A percentile compares a stretch with the other conserved stretches of the same genome.
phyloP scores from a whole-genome alignment of 768 basidiomycete genomes.

The Kondoa malvinella region DNA sequence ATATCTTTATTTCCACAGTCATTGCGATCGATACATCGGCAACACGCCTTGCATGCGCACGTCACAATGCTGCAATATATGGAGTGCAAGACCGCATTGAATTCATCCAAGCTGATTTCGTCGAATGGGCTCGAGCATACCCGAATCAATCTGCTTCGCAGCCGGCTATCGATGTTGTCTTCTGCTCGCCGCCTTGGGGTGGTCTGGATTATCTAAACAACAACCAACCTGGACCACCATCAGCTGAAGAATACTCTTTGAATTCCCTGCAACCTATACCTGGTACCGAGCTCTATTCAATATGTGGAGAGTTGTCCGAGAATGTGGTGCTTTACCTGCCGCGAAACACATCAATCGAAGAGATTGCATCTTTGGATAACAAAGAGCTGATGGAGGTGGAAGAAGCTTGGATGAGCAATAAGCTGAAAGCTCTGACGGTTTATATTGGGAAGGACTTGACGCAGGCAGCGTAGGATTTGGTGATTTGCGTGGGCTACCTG shows the following conservation, averaged over 20 bases:
- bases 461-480: no score
- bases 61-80: constrained; percentile 83
- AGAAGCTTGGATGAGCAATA: constrained; percentile 88
- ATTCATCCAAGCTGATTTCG: constrained; percentile 73
- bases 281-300: constrained; percentile 61
- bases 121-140: constrained; percentile 54
- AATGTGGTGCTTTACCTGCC: constrained; percentile 86
- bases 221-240: constrained; percentile 7
- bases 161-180: constrained; percentile 24
- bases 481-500: no score
- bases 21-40: constrained; percentile 83
- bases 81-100: constrained; percentile 91
- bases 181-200: constrained; percentile 27
- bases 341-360: constrained; percentile 54
- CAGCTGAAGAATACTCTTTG: constrained; percentile 12
- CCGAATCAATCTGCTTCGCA: constrained; percentile 15
- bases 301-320: constrained; percentile 52
- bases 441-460: no score
- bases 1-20: constrained; percentile 39
- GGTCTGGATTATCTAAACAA: constrained; percentile 24
- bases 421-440: constrained; percentile 83
- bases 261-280: constrained; percentile 67
- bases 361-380: constrained; percentile 45
- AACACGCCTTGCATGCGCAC: constrained; percentile 66
- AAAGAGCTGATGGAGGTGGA: constrained; percentile 57